Evolutionary conservation across 2,329 filamentous ascomycete species (phyloP), one percentile per base, ranked within the genome.

Genomic region (Xylariaceae sp.): DNA sequence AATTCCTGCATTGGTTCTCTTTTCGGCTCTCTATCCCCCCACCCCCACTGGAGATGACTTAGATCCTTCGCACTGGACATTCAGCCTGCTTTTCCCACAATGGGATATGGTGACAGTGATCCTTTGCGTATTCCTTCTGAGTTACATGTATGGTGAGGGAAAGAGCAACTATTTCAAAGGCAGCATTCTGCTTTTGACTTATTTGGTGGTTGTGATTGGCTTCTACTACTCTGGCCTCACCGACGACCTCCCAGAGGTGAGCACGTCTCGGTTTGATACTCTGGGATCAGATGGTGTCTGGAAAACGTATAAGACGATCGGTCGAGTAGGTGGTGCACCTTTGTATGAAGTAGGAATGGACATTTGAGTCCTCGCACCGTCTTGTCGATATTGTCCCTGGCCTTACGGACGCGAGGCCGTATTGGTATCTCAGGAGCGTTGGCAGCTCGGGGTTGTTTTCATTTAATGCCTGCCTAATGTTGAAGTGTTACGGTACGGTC

Each of bases 151-250:
- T 65, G 89, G 92, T 50, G 94, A 99, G 74, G 94, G 94, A 41
- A 99, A 99, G 83, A 97, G 91, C 77, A 99, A 99, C 73, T 99
- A 99, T 73, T 99, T 99, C 83, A 99, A 99, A 76, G 94, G 94
- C 50, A 95, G 89, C 61, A 96, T 97, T 64, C 78, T 99, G 50
- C 84, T 97, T 60, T 76, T 99, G 49, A 94, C 89, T 35, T 99
- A 99, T 70, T 73, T 97, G 29, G 94, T 97, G 31, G 90, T 99
- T 47, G 77, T 96, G 31, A 83, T 89, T 44, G 94, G 94, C 1
- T 99, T 95, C 76, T 97, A 90, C 73, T 87, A 95, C 56, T 90
- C 89, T 50, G 77, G 82, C 31, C 83, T 69, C 63, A 76, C 76
- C 11, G 70, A 74, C 8, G 63, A 63, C 9, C 65, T 68, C 44